Evolutionary conservation across 2,329 filamentous ascomycete species (phyloP).

Genomic region (Pyrenochaeta sp.): DNA sequence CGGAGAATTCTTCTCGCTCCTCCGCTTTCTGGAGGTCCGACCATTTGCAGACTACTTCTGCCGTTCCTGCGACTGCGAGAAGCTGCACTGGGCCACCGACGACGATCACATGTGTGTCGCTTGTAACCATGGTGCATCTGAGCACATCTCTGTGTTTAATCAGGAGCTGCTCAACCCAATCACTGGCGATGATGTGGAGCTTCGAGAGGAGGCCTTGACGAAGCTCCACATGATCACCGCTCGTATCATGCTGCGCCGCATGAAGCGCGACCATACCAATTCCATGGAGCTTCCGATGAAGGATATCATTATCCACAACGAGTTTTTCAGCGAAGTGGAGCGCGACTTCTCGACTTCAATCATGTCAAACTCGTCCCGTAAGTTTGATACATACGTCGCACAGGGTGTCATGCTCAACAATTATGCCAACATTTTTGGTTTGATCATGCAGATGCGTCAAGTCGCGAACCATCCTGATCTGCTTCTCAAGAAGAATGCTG

Average conservation of each 20-base stretch:
- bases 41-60: constrained; percentile 96
- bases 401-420: constrained; percentile 87
- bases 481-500: constrained; percentile 82
- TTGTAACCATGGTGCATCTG: constrained; percentile 72
- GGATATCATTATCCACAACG: constrained; percentile 88
- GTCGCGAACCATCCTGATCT: constrained; percentile 96
- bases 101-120: constrained; percentile 73
- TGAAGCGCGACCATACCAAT: constrained; percentile 92
- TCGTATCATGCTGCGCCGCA: constrained; percentile 91
- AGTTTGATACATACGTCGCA: constrained; percentile 95
- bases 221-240: constrained; percentile 91
- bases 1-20: constrained; percentile 93
- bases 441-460: constrained; percentile 99
- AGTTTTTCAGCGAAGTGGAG: constrained; percentile 96
- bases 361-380: constrained; percentile 87
- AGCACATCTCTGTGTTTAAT: constrained; percentile 86
- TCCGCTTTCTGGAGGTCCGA: constrained; percentile 87
- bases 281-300: constrained; percentile 97
- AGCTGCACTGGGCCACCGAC: constrained; percentile 83
- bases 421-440: constrained; percentile 97
- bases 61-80: constrained; percentile 82
- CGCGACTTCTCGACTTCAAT: constrained; percentile 95
- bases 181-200: constrained; percentile 56
- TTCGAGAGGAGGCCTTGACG: constrained; percentile 74
- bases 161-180: constrained; percentile 90